Evolutionary conservation across 441 rosid genomes (phyloP).

Genomic region (Jatropha podagrica): DNA sequence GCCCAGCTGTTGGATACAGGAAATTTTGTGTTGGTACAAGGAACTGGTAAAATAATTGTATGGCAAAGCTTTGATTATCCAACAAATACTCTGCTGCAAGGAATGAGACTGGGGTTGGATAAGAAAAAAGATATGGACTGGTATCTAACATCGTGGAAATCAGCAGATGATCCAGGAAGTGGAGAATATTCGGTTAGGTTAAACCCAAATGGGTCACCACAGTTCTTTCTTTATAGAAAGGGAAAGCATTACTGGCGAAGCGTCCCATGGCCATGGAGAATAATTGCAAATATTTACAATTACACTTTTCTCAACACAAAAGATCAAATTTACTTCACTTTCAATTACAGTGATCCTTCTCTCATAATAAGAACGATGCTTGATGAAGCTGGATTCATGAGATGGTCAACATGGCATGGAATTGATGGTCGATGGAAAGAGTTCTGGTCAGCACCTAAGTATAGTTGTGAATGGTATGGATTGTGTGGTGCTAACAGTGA

Average conservation of each 20-base stretch:
- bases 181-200: constrained; percentile 13
- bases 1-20: constrained; percentile 35
- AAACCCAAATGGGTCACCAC: constrained; percentile 23
- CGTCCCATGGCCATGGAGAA: constrained; percentile 22
- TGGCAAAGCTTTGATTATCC: constrained; percentile 36
- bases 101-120: constrained; percentile 21
- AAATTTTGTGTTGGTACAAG: constrained; percentile 25
- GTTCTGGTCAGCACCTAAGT: constrained; percentile 8
- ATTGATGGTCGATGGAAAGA: constrained; percentile 23
- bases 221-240: constrained; percentile 28
- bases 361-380: constrained; percentile 12
- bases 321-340: constrained; percentile 17
- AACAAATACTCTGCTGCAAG: constrained; percentile 2
- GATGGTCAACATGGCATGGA: constrained; percentile 24
- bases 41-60: background rate
- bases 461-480: constrained; percentile 29
- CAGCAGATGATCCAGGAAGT: constrained; percentile 16
- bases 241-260: background rate
- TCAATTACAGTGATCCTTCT: constrained; percentile 6
- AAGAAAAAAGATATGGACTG: constrained; percentile 7
- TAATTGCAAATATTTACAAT: background rate
- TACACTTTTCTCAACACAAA: constrained; percentile 14
- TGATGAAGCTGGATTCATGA: background rate
- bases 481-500: constrained; percentile 36
- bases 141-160: constrained; percentile 31